Evolutionary conservation across 306 rosid genomes (phyloP).

Genomic region (Quercus gilva): DNA sequence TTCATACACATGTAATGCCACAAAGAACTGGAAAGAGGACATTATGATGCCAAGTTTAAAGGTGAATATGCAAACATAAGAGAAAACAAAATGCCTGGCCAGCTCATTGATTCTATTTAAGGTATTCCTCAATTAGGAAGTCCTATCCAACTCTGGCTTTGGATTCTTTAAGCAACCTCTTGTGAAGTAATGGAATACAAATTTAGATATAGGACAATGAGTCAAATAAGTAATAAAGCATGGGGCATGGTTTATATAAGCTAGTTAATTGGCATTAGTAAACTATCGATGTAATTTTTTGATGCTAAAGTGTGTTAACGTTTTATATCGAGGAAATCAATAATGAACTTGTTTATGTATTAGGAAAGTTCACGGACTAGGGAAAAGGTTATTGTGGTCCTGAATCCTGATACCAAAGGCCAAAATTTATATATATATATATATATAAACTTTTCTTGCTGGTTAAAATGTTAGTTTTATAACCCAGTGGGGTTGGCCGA

Average conservation of each 20-base stretch:
- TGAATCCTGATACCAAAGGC: slow-evolving; percentile 8
- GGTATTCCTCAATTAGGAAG: neutral
- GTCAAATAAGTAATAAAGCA: slow-evolving; percentile 19
- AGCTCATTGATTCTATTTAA: neutral
- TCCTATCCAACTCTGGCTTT: slow-evolving; percentile 17
- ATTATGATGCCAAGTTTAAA: slow-evolving; percentile 14
- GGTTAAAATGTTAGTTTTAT: neutral
- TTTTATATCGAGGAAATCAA: neutral
- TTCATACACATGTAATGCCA: slow-evolving; percentile 40
- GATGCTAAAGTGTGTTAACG: neutral
- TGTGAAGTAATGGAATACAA: neutral
- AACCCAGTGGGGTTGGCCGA: too few species aligned
- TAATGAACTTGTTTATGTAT: slow-evolving; percentile 4
- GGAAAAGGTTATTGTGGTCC: slow-evolving; percentile 25
- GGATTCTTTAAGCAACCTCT: neutral
- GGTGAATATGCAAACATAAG: slow-evolving; percentile 24
- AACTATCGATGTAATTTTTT: neutral
- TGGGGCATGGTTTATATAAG: slow-evolving; percentile 15
- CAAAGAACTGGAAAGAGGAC: slow-evolving; percentile 27
- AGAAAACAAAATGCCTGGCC: slow-evolving; percentile 38
- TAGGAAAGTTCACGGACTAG: neutral
- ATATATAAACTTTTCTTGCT: neutral
- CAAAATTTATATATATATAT: neutral
- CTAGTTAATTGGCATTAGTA: neutral
- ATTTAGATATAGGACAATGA: slow-evolving; percentile 1